phyloP scores from a whole-genome alignment of 345 rosid genomes.

The Bruguiera parviflora region DNA sequence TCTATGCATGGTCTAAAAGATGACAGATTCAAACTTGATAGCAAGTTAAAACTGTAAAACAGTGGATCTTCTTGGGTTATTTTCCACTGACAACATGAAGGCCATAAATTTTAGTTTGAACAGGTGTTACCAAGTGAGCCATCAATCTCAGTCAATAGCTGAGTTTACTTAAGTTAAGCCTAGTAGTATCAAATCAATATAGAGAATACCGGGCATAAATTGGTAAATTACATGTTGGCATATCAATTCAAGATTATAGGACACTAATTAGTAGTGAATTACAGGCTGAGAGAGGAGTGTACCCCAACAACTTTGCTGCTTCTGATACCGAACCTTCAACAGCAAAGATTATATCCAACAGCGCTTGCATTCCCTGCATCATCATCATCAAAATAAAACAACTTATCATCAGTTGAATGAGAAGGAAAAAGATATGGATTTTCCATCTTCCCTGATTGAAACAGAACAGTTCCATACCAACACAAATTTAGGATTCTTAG shows the following conservation, averaged over 20 bases:
- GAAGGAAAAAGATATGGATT: not conserved
- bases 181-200: not conserved
- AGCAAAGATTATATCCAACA: constrained; percentile 69
- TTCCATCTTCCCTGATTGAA: too few species aligned
- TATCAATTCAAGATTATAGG: not conserved
- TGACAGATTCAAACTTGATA: too few species aligned
- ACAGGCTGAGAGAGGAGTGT: not conserved
- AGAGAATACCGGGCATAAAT: not conserved
- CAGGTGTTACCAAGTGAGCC: not conserved
- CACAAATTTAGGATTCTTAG: constrained; percentile 78
- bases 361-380: constrained; percentile 83
- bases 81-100: too few species aligned
- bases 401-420: not conserved
- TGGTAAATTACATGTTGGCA: not conserved
- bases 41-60: too few species aligned
- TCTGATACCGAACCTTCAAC: constrained; percentile 81
- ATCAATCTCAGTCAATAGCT: not conserved
- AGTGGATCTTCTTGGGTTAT: too few species aligned
- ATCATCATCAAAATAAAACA: not conserved
- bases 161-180: constrained; percentile 2
- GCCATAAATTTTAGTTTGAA: not conserved
- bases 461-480: constrained; percentile 36
- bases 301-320: constrained; percentile 76
- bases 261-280: not conserved
- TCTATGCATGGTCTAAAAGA: too few species aligned